Conservation (phyloP, 2,329 filamentous ascomycete genomes). For the Blastomyces parvus region DNA sequence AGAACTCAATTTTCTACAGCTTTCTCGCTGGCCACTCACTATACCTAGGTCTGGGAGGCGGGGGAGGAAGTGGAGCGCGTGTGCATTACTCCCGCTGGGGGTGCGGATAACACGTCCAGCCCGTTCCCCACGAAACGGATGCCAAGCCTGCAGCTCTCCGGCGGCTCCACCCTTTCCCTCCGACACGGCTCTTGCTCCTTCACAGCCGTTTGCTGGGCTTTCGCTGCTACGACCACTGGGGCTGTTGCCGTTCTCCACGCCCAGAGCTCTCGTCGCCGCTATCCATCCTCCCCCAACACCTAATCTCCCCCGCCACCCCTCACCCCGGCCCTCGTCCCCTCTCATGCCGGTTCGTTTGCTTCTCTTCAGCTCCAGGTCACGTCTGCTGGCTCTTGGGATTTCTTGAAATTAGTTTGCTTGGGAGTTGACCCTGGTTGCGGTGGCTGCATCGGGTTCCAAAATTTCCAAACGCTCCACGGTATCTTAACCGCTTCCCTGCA, state of each 20-base stretch:
- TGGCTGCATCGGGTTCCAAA: not conserved
- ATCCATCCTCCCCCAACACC: not conserved
- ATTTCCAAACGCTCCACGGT: not conserved
- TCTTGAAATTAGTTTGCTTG: not conserved
- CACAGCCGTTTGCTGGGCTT: too few relatives aligned
- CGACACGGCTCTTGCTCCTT: too few relatives aligned
- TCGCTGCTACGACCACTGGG: not conserved
- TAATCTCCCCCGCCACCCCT: not conserved
- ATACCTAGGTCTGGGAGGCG: too few relatives aligned
- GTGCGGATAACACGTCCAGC: not conserved
- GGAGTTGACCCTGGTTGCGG: not conserved
- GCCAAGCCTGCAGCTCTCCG: slow-evolving; percentile 4
- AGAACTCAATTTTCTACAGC: not conserved
- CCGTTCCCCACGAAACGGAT: not conserved
- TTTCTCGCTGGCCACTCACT: not conserved
- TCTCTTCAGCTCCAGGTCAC: not conserved
- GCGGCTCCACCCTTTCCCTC: not conserved
- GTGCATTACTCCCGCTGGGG: not conserved
- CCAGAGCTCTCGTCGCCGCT: not conserved
- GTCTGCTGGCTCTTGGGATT: not conserved
- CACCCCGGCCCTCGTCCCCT: not conserved
- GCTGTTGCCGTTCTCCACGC: not conserved
- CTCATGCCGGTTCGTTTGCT: not conserved
- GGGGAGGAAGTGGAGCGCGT: not conserved
- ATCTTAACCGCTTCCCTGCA: not conserved